Evolutionary conservation across 2,329 filamentous ascomycete species (phyloP), one percentile per base, ranked within the genome.

Genomic region (Penicillium psychrosexuale): DNA sequence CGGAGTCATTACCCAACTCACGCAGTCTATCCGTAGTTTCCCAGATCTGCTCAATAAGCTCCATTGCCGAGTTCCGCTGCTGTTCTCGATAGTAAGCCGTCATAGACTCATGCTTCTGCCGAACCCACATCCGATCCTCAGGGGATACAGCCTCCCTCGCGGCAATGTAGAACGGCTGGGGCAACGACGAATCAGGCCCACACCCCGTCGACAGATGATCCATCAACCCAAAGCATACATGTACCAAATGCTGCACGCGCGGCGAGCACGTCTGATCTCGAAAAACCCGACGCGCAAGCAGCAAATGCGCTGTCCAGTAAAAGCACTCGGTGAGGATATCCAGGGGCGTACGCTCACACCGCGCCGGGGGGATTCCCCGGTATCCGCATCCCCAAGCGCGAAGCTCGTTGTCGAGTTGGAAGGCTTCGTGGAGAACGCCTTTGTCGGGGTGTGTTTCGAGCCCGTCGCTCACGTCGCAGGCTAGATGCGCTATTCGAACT

Each of bases 301-400:
- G 38, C 2, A 65, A 56, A 58, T 65, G 63, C 2, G 61, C 57
- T 3, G 59, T 65, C 61, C 61, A 64, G 47, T 63, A 64, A 36
- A 63, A 63, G 33, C 63, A 64, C 22, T 64, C 60, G 4, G 58
- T 63, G 3, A 65, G 57, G n/a, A 64, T 64, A n/a, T 64, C 63
- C 9, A 65, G 30, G 2, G 57, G 60, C 9, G 51, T 31, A 5
- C 60, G 61, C 2, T 44, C 46, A 9, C 13, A n/a, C 12, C 13
- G 43, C 17, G 31, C 31, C 2, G 51, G 37, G 1, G 38, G 19
- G n/a, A 7, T 34, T n/a, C 50, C 54, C 12, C 33, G 49, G 19
- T 60, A 63, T 13, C 13, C 30, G 5, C 48, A 42, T 39, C 63
- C 57, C 63, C 63, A 65, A 3, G 38, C 46, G 3, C 61, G 60